Evolutionary conservation across 345 rosid species (phyloP), one percentile per base, ranked within the genome.

Genomic region (Lepidium didymum): DNA sequence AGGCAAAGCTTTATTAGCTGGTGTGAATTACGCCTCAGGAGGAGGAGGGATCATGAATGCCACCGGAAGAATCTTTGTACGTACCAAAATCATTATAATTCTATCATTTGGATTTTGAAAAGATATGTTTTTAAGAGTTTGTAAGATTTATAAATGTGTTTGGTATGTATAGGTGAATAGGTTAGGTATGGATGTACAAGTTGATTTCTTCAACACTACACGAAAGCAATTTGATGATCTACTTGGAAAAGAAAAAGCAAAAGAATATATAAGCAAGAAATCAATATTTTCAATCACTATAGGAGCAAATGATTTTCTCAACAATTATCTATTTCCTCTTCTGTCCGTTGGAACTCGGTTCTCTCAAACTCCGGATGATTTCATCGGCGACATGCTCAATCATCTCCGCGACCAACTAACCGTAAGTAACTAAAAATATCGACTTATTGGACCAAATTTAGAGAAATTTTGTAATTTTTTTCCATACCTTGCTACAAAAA

Each of bases 1-100:
- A 0, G 87, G 95, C 10, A 18, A 81, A 6, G 73, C 67, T 34
- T n/a, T 86, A 64, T 62, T 86, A 54, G 71, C 58, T 19, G 96
- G 96, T 14, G 92, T 92, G 18, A 92, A 92, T 43, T 92, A 86
- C 54, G 98, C 95, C 25, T 92, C 98, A 0, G 89, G 92, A 10
- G 96, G 86, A 50, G 85, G 86, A 11, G 98, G 98, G 36, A 92
- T 87, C 68, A 85, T 89, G 14, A 86, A 86, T 68, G 52, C 61
- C 3, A 89, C 95, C 1, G 96, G 95, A n/a, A 70, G 73, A 13
- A 51, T 92, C 44, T 92, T 92, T 54, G 95, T 89, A 81, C 11
- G 63, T 18, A 55, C 27, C 5, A 1, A 54, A 23, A 40, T 27
- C 19, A 41, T 19, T 2, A 19, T 19, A 19, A 19, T 2, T 19